Evolutionary conservation across 352 stramenopile genomes (phyloP), one percentile per base, ranked within the genome.

Genomic region (Ophiocytium majus): DNA sequence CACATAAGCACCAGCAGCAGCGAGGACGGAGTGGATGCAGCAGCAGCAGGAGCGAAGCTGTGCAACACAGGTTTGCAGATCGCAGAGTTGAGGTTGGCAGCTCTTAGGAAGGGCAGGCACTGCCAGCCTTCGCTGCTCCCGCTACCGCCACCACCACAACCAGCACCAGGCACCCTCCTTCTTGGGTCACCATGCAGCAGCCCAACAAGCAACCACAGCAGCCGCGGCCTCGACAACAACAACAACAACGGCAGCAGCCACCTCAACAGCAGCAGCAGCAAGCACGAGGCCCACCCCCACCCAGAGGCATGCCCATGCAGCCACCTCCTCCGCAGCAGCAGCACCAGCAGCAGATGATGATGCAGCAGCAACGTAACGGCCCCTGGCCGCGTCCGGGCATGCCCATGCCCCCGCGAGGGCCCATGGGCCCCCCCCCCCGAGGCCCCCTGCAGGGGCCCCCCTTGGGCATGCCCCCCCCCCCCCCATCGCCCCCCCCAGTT

Each of bases 401-500:
- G 14, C 43, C 43, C 5, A 57, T 57, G 43, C 43, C 43, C 5
- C 43, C 43, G 5, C 5, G 43, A 57, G 43, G 43, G 43, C 43
- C 43, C 43, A 57, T 57, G 43, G 43, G 43, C 43, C 43, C 43
- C 43, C 43, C 5, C 43, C 43, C 43, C 43, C 5, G 66, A 17
- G 5, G 5, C 32, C 66, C 5, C 35, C 66, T 17, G 5, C 66
- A 14, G 66, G 35, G 5, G 32, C 66, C 14, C 66, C 32, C 32
- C 32, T 43, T 5, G 32, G 66, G 5, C 5, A 14, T 17, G 80
- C 82, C 1, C 31, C 50, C 32, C 82, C 84, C 28, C 80, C 84
- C 5, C 5, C 14, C 31, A 78, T 34, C 63, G 50, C 84, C 75
- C 74, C 80, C 0, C 79, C 86, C 31, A 63, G 76, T 33, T 90